phyloP scores from a whole-genome alignment of 2,329 filamentous ascomycete species.

The Zymoseptoria brevis region DNA sequence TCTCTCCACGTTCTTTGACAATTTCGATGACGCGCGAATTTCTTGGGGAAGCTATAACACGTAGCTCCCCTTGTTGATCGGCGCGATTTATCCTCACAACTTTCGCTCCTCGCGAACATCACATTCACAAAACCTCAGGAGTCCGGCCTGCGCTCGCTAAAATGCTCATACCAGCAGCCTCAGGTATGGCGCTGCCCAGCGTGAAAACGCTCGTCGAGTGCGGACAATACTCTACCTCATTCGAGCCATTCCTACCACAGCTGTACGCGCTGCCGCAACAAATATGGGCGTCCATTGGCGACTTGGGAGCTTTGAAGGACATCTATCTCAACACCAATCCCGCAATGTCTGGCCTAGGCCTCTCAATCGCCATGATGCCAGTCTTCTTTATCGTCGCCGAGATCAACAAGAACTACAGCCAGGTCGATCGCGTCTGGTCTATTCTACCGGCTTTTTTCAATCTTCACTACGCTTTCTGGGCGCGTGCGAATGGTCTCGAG shows the following conservation, averaged over 20 bases:
- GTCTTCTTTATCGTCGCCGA: constrained; percentile 72
- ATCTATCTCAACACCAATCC: constrained; percentile 84
- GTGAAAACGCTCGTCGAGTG: constrained; percentile 65
- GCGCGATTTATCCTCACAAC: background rate
- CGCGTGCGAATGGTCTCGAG: constrained; percentile 63
- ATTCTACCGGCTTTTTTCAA: constrained; percentile 82
- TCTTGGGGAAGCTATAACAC: background rate
- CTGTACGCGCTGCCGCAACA: constrained; percentile 41
- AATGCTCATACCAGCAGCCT: background rate
- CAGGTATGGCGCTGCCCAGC: constrained; percentile 47
- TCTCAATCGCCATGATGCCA: constrained; percentile 61
- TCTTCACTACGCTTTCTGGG: constrained; percentile 76
- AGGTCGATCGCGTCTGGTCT: constrained; percentile 89
- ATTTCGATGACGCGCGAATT: background rate
- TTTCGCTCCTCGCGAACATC: background rate
- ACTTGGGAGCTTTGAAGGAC: constrained; percentile 54
- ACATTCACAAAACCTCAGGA: background rate
- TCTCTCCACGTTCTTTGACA: background rate
- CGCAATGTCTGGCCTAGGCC: constrained; percentile 63
- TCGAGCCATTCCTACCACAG: constrained; percentile 68
- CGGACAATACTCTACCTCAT: constrained; percentile 64
- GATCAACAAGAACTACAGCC: constrained; percentile 89
- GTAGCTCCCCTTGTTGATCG: background rate
- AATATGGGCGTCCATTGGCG: constrained; percentile 50
- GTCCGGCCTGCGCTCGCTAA: background rate